phyloP scores from a whole-genome alignment of 208 protist genomes.

The Vickermania spadyakhi region DNA sequence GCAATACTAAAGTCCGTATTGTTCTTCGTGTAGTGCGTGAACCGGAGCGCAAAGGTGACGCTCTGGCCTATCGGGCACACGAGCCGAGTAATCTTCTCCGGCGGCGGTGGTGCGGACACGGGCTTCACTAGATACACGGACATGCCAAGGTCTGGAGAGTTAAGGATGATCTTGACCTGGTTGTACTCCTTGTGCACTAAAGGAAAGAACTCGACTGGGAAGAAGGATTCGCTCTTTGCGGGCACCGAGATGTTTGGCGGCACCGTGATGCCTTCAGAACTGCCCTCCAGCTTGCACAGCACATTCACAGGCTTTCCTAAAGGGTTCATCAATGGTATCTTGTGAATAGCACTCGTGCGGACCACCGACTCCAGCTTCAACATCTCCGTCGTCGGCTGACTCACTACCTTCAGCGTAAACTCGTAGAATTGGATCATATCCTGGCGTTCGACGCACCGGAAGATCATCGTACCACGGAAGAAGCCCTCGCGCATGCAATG shows the following conservation, averaged over 20 bases:
- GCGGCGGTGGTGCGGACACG: constrained; percentile 25
- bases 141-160: constrained; percentile 73
- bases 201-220: constrained; percentile 86
- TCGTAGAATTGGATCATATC: constrained; percentile 84
- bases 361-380: constrained; percentile 75
- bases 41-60: constrained; percentile 50
- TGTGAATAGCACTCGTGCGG: constrained; percentile 57
- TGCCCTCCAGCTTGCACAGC: constrained; percentile 39
- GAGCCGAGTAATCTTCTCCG: constrained; percentile 74
- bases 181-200: constrained; percentile 61
- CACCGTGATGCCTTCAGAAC: constrained; percentile 37
- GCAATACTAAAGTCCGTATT: constrained; percentile 83
- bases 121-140: constrained; percentile 76
- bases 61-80: constrained; percentile 81
- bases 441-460: constrained; percentile 51
- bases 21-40: constrained; percentile 51
- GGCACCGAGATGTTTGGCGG: constrained; percentile 47
- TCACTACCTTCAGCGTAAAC: constrained; percentile 50
- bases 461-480: constrained; percentile 52
- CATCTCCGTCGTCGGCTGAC: constrained; percentile 15
- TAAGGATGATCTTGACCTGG: constrained; percentile 49
- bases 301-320: constrained; percentile 66
- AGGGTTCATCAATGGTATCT: constrained; percentile 86
- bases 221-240: constrained; percentile 39
- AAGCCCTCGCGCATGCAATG: constrained; percentile 72